Base-by-base conservation (phyloP, 441 rosid species). In the Corymbia calophylla region DNA sequence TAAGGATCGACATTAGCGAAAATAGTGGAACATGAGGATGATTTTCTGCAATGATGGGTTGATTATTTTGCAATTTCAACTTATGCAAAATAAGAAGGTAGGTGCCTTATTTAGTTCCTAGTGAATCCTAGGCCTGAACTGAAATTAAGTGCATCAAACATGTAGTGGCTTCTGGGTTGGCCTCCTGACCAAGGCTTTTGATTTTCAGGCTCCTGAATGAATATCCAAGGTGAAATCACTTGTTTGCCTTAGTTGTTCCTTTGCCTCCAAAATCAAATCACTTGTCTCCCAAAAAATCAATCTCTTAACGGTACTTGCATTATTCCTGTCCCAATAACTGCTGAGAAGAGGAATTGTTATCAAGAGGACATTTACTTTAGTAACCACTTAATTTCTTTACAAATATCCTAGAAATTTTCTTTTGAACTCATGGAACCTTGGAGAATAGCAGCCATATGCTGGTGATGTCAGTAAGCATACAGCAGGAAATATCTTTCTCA, bases 241-340 rank as follows among this genome's bases (percentile, higher is more conserved):
- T 56, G 62, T 1, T 56, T 56, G 15, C 15, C 53, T 49, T 49
- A 49, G 53, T 49, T 49, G 14, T 64, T 7, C 18, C 35, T 64
- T 64, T n/a, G n/a, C n/a, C n/a, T n/a, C n/a, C n/a, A n/a, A n/a
- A n/a, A n/a, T n/a, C n/a, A n/a, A n/a, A n/a, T n/a, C n/a, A n/a
- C n/a, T 7, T 14, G 73, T n/a, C 19, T 4, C 39, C 73, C 73
- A n/a, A n/a, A n/a, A n/a, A n/a, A 64, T 64, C 70, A 64, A 64
- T 70, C 14, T 23, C 81, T 35, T 19, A 5, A 73, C 29, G 82
- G 29, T 21, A 39, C 5, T 73, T 39, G 82, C 49, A 73, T 73
- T 1, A 11, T 73, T 4, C 1, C 0, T 21, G 82, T 1, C 9
- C 0, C 7, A 21, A 10, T 39, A 39, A 35, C 17, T 35, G 25